A percentile compares a stretch with the other conserved stretches of the same genome.
These are phyloP conservation scores for Yarrowia sp. DNA, from an alignment of 805 yeast genomes.

Conservation along the genomic window DNA sequence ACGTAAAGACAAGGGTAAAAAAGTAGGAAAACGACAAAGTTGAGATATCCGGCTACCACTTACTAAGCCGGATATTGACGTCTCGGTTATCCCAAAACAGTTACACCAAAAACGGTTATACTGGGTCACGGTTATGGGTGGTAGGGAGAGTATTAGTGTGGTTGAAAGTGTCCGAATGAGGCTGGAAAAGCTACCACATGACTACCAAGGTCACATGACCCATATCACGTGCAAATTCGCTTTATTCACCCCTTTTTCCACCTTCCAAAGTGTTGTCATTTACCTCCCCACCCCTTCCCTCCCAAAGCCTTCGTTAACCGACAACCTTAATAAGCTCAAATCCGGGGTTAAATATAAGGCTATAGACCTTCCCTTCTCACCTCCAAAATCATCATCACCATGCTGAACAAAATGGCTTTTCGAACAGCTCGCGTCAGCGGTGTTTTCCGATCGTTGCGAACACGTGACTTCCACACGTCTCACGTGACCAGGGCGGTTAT, in stretches of 20 bases:
- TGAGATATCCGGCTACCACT: no score
- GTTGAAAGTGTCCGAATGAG: no score
- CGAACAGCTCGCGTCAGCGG: conserved; percentile 36
- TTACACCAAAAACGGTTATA: no score
- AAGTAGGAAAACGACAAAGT: no score
- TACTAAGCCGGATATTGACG: background rate
- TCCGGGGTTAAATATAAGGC: conserved; percentile 34
- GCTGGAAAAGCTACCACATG: no score
- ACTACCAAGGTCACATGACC: no score
- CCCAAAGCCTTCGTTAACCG: conserved; percentile 39
- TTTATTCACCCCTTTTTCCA: no score
- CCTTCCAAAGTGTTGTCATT: background rate
- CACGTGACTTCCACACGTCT: background rate
- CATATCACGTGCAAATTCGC: no score
- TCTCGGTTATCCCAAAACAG: background rate
- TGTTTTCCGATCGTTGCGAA: background rate
- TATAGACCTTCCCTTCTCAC: background rate
- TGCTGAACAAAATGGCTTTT: conserved; percentile 37
- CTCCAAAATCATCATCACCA: background rate
- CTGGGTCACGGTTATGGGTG: no score
- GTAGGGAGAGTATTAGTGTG: no score
- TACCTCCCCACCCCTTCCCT: background rate
- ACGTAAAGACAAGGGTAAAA: background rate
- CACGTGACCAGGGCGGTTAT: conserved; percentile 39
- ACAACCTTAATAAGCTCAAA: conserved; percentile 34